Conservation (phyloP, 495 filamentous ascomycete species). For the Hyaloscypha variabilis region DNA sequence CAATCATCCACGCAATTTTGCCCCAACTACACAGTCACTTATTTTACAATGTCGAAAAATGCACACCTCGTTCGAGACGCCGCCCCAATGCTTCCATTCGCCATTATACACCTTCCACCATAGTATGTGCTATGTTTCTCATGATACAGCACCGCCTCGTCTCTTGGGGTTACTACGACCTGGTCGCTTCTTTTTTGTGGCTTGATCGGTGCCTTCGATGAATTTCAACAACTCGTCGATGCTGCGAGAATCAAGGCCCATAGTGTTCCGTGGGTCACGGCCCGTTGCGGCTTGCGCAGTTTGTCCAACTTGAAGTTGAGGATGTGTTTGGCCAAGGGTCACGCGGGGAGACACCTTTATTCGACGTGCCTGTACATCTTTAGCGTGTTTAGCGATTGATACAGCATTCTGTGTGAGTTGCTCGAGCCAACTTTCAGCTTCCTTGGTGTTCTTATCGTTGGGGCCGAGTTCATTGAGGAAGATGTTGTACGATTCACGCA, state of each 20-base stretch:
- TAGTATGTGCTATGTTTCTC: slow-evolving; percentile 2
- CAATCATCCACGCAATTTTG: background rate
- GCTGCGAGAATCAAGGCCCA: slow-evolving; percentile 66
- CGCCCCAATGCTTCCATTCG: slow-evolving; percentile 24
- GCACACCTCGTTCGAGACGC: slow-evolving; percentile 1
- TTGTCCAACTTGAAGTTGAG: slow-evolving; percentile 56
- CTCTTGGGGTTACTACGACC: slow-evolving; percentile 73
- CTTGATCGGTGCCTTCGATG: slow-evolving; percentile 73
- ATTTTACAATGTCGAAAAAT: background rate
- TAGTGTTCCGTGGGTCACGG: slow-evolving; percentile 24
- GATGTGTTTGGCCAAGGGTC: slow-evolving; percentile 45
- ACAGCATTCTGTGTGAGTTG: slow-evolving; percentile 95
- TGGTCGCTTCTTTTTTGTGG: slow-evolving; percentile 70
- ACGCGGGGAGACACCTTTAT: slow-evolving; percentile 52
- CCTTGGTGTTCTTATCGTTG: slow-evolving; percentile 93
- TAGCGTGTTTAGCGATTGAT: slow-evolving; percentile 86
- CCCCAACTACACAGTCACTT: background rate
- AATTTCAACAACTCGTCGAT: slow-evolving; percentile 87
- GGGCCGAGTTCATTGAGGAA: slow-evolving; percentile 84
- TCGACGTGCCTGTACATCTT: slow-evolving; percentile 75
- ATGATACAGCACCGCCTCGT: slow-evolving; percentile 37
- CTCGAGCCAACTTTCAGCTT: slow-evolving; percentile 92
- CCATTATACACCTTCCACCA: slow-evolving; percentile 2
- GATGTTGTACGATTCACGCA: slow-evolving; percentile 95
- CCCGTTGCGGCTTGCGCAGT: slow-evolving; percentile 44